Evolutionary conservation across 257 asterid genomes (phyloP), one percentile per base, ranked within the genome.

Genomic region (Nicotiana sylvestris): DNA sequence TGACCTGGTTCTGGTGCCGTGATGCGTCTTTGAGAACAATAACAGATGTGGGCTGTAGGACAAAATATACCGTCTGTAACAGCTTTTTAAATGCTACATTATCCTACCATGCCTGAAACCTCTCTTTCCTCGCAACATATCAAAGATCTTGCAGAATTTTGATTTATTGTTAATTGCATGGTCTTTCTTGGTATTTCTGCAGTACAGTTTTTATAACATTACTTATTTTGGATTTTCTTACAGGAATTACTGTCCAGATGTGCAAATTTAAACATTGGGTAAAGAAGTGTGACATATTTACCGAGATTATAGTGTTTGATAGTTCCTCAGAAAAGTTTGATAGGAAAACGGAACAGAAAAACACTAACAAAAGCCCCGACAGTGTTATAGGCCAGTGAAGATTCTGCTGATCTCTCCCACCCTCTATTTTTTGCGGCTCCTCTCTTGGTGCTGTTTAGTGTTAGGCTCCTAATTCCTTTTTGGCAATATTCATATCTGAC

Each of bases 171-270:
- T 9, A 68, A 15, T 76, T 8, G 64, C 62, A 13, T 49, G 80
- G 43, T 51, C 46, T 27, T 76, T 76, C 46, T 51, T 74, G 61
- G 8, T 70, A 25, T n/a, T 70, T 27, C 80, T 25, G 37, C 46
- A 7, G 43, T 7, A 51, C 43, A 51, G 43, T 76, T 76, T 74
- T 27, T 46, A 13, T 27, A 49, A 27, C 32, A 51, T 66, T 30
- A 9, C n/a, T 81, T 66, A 65, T 29, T 21, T 81, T 43, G 17
- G n/a, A 49, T 81, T 57, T 64, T 37, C 5, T 68, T 81, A 37
- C 79, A 69, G 84, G 84, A 69, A 43, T 56, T 81, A 69, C 29
- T 81, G 68, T 68, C 58, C 56, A 81, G 80, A 8, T 81, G 84
- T 25, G 56, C 61, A 18, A 69, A 56, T 81, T 57, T 81, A 72